Evolutionary conservation across 257 asterid species (phyloP).

Genomic region (Nyctanthes arbortristis): DNA sequence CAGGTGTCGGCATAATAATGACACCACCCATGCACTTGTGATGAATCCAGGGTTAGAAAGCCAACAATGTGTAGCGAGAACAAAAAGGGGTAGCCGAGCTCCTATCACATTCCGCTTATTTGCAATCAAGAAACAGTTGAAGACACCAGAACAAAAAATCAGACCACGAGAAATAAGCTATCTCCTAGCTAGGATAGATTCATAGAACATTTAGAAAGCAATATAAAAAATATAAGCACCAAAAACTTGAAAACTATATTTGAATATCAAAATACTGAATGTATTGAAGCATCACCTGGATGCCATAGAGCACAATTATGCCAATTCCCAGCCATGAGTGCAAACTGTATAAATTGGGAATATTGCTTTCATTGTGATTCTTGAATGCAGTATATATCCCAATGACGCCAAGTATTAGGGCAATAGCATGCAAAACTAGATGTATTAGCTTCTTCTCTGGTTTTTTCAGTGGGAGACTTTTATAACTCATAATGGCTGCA

Average conservation of each 20-base stretch:
- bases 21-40: background rate
- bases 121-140: background rate
- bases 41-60: background rate
- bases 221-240: background rate
- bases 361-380: constrained; percentile 78
- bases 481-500: constrained; percentile 93
- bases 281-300: constrained; percentile 60
- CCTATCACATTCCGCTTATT: background rate
- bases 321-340: constrained; percentile 98
- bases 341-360: constrained; percentile 87
- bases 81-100: background rate
- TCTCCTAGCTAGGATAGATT: background rate
- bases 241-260: background rate
- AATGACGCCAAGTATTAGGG: constrained; percentile 79
- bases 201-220: background rate
- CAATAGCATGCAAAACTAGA: constrained; percentile 69
- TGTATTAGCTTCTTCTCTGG: constrained; percentile 79
- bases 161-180: background rate
- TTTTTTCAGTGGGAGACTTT: constrained; percentile 73
- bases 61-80: background rate
- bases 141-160: background rate
- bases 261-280: background rate
- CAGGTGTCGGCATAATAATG: background rate
- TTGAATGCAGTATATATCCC: constrained; percentile 89
- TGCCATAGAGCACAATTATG: constrained; percentile 71